phyloP scores from a whole-genome alignment of 2,329 filamentous ascomycete species.

The Arthroderma sp. region DNA sequence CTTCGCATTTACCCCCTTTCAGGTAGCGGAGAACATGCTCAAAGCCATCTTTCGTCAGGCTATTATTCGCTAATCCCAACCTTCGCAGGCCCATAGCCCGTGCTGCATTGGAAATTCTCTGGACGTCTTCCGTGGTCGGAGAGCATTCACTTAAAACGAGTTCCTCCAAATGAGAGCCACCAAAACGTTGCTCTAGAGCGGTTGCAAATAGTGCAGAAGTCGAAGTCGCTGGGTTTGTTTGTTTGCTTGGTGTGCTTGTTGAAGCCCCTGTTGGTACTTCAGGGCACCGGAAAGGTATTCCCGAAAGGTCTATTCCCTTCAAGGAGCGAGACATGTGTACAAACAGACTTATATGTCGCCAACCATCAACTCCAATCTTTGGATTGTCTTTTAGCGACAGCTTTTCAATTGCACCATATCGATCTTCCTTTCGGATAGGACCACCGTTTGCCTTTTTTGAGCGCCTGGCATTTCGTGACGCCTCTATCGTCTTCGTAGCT shows the following conservation, averaged over 20 bases:
- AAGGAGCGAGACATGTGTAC: slow-evolving; percentile 79
- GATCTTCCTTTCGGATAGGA: slow-evolving; percentile 26
- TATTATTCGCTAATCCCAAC: slow-evolving; percentile 71
- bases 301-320: slow-evolving; percentile 74
- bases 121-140: slow-evolving; percentile 56
- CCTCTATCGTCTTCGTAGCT: slow-evolving; percentile 57
- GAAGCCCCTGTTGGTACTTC: slow-evolving; percentile 11
- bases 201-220: slow-evolving; percentile 56
- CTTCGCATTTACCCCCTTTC: slow-evolving; percentile 64
- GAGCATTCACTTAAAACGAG: slow-evolving; percentile 71
- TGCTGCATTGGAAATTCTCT: slow-evolving; percentile 68
- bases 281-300: slow-evolving; percentile 58
- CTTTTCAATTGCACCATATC: slow-evolving; percentile 64
- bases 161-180: slow-evolving; percentile 63
- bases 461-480: slow-evolving; percentile 37
- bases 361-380: slow-evolving; percentile 73
- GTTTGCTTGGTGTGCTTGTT: slow-evolving; percentile 13
- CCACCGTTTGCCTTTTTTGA: neutral
- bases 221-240: slow-evolving; percentile 29
- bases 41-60: slow-evolving; percentile 59
- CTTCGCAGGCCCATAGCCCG: slow-evolving; percentile 63
- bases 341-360: slow-evolving; percentile 83
- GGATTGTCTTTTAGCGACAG: slow-evolving; percentile 78
- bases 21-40: slow-evolving; percentile 66
- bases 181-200: slow-evolving; percentile 63